phyloP scores from a whole-genome alignment of 495 filamentous ascomycete species.

The Cladorrhinum samala region DNA sequence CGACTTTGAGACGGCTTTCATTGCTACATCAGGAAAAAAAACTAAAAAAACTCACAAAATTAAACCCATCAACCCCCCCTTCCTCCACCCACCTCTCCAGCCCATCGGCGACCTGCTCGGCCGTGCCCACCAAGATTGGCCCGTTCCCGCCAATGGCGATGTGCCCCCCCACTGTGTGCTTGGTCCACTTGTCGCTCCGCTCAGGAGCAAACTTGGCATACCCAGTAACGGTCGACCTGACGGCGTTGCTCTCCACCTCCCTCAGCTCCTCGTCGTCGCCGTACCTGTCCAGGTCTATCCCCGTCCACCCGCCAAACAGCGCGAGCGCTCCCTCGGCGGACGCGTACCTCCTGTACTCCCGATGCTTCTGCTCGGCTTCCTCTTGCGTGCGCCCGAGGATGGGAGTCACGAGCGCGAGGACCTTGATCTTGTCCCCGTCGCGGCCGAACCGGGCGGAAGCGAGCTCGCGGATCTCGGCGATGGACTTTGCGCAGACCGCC shows the following conservation, averaged over 20 bases:
- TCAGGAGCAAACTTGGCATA: conserved; percentile 32
- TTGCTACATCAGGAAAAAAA: neutral
- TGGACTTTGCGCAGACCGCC: conserved; percentile 33
- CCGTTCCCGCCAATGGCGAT: conserved; percentile 54
- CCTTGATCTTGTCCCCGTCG: conserved; percentile 46
- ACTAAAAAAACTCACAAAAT: conserved; percentile 31
- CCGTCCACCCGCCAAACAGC: conserved; percentile 59
- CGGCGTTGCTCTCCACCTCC: conserved; percentile 58
- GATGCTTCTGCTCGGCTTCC: conserved; percentile 47
- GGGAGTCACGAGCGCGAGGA: conserved; percentile 40
- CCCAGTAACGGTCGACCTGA: conserved; percentile 40
- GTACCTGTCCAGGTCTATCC: conserved; percentile 49
- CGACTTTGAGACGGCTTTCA: too few species aligned
- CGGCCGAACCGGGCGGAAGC: conserved; percentile 40
- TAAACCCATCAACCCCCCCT: conserved; percentile 47
- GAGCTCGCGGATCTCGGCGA: conserved; percentile 46
- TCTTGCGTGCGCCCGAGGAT: conserved; percentile 50
- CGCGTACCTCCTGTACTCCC: conserved; percentile 45
- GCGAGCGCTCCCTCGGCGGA: conserved; percentile 53
- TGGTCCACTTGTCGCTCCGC: conserved; percentile 53
- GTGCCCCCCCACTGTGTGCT: conserved; percentile 52
- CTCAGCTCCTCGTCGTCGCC: conserved; percentile 53
- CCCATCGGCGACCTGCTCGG: conserved; percentile 44
- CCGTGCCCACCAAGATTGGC: conserved; percentile 42
- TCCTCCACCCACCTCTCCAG: conserved; percentile 44